Evolutionary conservation across 192 early-diverging fungal species (phyloP), one percentile per base, ranked within the genome.

Genomic region (Backusella macrospora): DNA sequence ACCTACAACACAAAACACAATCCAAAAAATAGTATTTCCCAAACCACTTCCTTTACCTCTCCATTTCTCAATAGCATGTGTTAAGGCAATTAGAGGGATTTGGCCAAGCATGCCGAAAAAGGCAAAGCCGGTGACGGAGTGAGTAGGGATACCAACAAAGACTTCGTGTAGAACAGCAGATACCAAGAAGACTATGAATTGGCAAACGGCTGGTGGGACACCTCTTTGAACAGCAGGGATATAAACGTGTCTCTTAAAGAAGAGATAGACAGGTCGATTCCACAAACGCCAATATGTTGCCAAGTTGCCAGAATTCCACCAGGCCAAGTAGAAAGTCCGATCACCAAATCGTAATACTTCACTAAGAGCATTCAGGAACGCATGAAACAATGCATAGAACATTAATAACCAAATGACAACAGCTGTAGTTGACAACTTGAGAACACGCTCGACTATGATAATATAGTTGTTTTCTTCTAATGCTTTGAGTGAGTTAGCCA

Each of bases 141-240:
- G 90, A 0, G 92, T 94, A 6, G 95, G 94, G 45, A 96, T 84
- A 55, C 94, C 95, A 68, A 96, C 88, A 69, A 96, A 73, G 55
- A 94, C 81, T 85, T 96, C 95, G 76, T 96, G 95, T 73, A 96
- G 80, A 29, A 94, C 73, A 0, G 95, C 95, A n/a, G 94, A 96
- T 34, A 96, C 78, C 52, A 88, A 78, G 66, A 96, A 96, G 7
- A 94, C 92, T 6, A 87, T 77, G 37, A 93, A 70, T 45, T 87
- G 82, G 6, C 91, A 86, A 0, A 80, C 76, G 14, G 77, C 76
- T 26, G 92, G 88, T 15, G 85, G 82, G 29, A 90, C 67, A 34
- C 90, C 92, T 34, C 87, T 78, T 48, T 86, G 90, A 67, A 93
- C 80, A 74, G 93, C 83, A 47, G 95, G 95, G 38, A 96, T 70